phyloP scores from a whole-genome alignment of 108 stramenopile species.

The Cyclotella baltica region DNA sequence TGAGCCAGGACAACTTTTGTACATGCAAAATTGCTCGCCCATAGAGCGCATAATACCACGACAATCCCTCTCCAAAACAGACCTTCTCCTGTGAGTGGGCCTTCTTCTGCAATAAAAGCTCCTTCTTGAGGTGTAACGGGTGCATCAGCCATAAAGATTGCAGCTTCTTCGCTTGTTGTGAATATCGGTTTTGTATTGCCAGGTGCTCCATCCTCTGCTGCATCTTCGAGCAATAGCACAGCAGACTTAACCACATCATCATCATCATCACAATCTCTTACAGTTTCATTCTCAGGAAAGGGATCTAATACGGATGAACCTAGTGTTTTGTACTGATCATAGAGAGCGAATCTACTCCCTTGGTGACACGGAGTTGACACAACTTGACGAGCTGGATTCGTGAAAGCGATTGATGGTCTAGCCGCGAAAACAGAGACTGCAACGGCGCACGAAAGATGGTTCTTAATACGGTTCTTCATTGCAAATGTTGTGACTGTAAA shows the following conservation, averaged over 20 bases:
- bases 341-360: background rate
- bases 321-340: background rate
- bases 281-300: background rate
- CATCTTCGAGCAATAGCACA: background rate
- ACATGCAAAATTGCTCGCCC: slow-evolving; percentile 79
- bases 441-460: background rate
- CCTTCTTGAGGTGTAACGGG: slow-evolving; percentile 12
- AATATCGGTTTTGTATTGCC: background rate
- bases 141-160: slow-evolving; percentile 13
- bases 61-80: slow-evolving; percentile 73
- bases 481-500: background rate
- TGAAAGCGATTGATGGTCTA: background rate
- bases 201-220: background rate
- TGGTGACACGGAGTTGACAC: background rate
- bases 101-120: slow-evolving; percentile 19
- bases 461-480: background rate
- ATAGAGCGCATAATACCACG: slow-evolving; percentile 68
- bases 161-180: slow-evolving; percentile 18
- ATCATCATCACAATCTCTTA: background rate
- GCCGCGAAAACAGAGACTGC: background rate
- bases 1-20: slow-evolving; percentile 66
- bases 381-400: background rate
- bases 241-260: background rate
- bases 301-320: background rate
- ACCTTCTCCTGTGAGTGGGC: slow-evolving; percentile 30